Evolutionary conservation across 495 filamentous ascomycete species (phyloP).

Genomic region (Staphylotrichum longicolle): DNA sequence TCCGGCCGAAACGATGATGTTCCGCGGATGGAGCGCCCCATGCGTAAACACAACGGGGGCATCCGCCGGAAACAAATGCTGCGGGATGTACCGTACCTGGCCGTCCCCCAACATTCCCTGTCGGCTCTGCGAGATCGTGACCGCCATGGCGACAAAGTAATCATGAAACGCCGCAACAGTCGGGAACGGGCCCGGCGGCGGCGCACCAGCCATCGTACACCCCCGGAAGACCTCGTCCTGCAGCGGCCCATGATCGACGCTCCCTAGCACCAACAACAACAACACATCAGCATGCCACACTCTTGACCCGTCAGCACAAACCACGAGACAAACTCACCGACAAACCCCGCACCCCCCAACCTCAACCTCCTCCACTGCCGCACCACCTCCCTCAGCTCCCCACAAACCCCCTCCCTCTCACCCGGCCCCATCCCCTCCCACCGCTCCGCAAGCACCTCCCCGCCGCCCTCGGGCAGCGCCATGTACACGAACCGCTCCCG

Average conservation of each 20-base stretch:
- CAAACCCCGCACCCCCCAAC: slow-evolving; percentile 12
- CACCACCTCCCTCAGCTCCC: slow-evolving; percentile 13
- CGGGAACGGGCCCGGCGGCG: slow-evolving; percentile 21
- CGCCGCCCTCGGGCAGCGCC: slow-evolving; percentile 8
- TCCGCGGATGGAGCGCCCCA: slow-evolving; percentile 45
- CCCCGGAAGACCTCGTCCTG: slow-evolving; percentile 20
- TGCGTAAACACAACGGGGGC: slow-evolving; percentile 48
- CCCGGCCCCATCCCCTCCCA: slow-evolving; percentile 13
- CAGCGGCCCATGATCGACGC: slow-evolving; percentile 29
- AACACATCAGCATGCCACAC: not conserved
- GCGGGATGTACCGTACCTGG: slow-evolving; percentile 17
- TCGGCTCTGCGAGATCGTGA: slow-evolving; percentile 15
- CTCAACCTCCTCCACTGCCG: slow-evolving; percentile 19
- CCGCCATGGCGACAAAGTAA: slow-evolving; percentile 25
- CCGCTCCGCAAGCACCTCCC: slow-evolving; percentile 8
- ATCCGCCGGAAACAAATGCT: slow-evolving; percentile 27
- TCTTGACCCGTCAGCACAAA: not conserved
- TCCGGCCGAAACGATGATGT: slow-evolving; percentile 42
- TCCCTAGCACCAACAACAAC: slow-evolving; percentile 15
- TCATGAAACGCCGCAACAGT: slow-evolving; percentile 23
- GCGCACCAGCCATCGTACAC: slow-evolving; percentile 11
- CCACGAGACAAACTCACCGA: slow-evolving; percentile 11
- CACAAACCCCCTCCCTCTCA: slow-evolving; percentile 17
- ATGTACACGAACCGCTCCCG: slow-evolving; percentile 23
- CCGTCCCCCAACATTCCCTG: not conserved